Evolutionary conservation across 2,329 filamentous ascomycete genomes (phyloP).

Genomic region (Graphiopsis chlorocephala): DNA sequence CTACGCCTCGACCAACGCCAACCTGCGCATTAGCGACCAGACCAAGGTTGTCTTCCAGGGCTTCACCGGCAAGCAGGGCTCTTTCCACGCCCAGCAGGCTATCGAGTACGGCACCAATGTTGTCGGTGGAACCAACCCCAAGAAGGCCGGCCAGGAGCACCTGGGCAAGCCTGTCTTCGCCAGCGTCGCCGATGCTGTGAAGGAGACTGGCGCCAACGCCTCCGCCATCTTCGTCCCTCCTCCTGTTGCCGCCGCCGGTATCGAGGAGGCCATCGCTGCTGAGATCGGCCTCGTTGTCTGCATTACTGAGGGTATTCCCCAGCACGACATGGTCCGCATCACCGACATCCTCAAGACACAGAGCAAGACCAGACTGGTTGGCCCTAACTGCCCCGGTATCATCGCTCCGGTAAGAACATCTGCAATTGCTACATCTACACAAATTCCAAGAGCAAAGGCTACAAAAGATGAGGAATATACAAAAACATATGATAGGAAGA

Average conservation of each 20-base stretch:
- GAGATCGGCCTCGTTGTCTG: slow-evolving; percentile 95
- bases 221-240: slow-evolving; percentile 98
- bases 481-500: slow-evolving; percentile 39
- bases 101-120: slow-evolving; percentile 99
- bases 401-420: slow-evolving; percentile 65
- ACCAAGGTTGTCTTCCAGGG: slow-evolving; percentile 97
- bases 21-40: slow-evolving; percentile 87
- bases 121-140: slow-evolving; percentile 97
- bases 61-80: slow-evolving; percentile 72
- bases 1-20: slow-evolving; percentile 45
- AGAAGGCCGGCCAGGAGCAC: slow-evolving; percentile 91
- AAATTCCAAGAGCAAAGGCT: neutral
- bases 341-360: slow-evolving; percentile 97
- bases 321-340: slow-evolving; percentile 99
- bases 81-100: slow-evolving; percentile 95
- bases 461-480: slow-evolving; percentile 27
- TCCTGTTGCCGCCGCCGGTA: slow-evolving; percentile 86
- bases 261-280: slow-evolving; percentile 91
- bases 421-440: slow-evolving; percentile 1
- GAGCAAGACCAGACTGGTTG: slow-evolving; percentile 92
- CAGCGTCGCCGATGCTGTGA: slow-evolving; percentile 82
- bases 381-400: slow-evolving; percentile 97
- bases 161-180: slow-evolving; percentile 91
- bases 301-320: slow-evolving; percentile 96
- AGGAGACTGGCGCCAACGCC: slow-evolving; percentile 84